Base-by-base conservation (phyloP, 1,139 yeast species). In the Trichomonascaceae sp. region DNA sequence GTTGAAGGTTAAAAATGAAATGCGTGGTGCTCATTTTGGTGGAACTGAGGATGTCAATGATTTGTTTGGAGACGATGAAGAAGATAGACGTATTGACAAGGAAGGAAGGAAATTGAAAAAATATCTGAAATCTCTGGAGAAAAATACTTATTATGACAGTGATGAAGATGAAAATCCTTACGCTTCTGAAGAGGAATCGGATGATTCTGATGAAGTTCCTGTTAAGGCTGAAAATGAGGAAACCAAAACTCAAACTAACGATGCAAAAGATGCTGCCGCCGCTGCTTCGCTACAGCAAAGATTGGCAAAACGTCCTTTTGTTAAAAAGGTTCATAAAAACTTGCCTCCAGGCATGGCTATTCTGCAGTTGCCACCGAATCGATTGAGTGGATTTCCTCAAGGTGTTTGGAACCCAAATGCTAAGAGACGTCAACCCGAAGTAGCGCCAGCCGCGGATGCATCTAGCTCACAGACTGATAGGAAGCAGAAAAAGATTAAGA, bases 141-240 rank as follows among this genome's bases (percentile, higher is more conserved):
- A 90, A 70, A 85, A 85, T 61, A 95, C 90, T 43, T 85, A 87
- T 57, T 93, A 93, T 69, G 97, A 93, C 55, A 83, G 93, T 53
- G 96, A 90, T 61, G 95, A 87, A 60, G 90, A 84, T 45, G 75
- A 77, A 45, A 88, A 89, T 66, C 97, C 97, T 38, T 90, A 89
- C 65, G 75, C 87, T 27, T 83, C 93, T 0, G 82, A 82, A 44
- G 77, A 77, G 41, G 80, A 78, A 41, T 74, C 73, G 22, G 70
- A 61, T 30, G 66, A 63, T 5, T 61, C 60, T 12, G 59, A 55
- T 9, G 55, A 47, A 39, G 61, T 45, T 1, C 55, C 57, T 30
- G 54, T 53, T 8, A 51, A 52, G 52, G 53, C 60, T 53, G 63
- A 63, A 58, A 58, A 53, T 54, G 67, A 63, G 47, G 59, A 55